Evolutionary conservation across 2,329 filamentous ascomycete species (phyloP).

Genomic region (Penicillium aurantiogriseum): DNA sequence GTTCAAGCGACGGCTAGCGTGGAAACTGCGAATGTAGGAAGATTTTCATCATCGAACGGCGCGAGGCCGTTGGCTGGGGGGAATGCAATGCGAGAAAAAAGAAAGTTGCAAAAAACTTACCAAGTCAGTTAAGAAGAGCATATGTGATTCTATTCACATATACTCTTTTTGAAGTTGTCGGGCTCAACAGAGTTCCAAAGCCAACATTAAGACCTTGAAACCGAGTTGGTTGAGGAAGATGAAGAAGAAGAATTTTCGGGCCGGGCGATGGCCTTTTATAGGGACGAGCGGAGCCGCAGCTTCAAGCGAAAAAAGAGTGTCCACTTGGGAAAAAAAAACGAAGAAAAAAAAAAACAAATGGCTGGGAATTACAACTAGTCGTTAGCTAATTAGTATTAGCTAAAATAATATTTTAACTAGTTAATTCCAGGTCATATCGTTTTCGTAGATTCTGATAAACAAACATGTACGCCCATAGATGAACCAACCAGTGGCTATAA

Average conservation of each 20-base stretch:
- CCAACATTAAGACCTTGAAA: constrained; percentile 12
- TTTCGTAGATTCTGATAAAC: background rate
- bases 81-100: constrained; percentile 10
- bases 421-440: background rate
- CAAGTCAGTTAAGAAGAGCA: constrained; percentile 18
- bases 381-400: background rate
- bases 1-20: constrained; percentile 41
- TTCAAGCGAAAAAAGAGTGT: constrained; percentile 27
- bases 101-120: constrained; percentile 23
- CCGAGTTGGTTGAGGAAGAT: constrained; percentile 14
- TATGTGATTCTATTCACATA: background rate
- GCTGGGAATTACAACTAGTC: background rate
- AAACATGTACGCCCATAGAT: constrained; percentile 3
- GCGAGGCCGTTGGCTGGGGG: constrained; percentile 21
- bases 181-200: background rate
- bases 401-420: background rate
- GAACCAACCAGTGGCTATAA: constrained; percentile 13
- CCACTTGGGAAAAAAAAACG: constrained; percentile 1
- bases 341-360: background rate
- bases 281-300: constrained; percentile 32
- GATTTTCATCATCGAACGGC: constrained; percentile 42
- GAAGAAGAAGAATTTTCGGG: constrained; percentile 28
- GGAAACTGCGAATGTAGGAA: constrained; percentile 46
- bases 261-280: constrained; percentile 31
- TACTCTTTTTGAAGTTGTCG: background rate